phyloP scores from a whole-genome alignment of 768 basidiomycete species.

The Leccinum boreale region DNA sequence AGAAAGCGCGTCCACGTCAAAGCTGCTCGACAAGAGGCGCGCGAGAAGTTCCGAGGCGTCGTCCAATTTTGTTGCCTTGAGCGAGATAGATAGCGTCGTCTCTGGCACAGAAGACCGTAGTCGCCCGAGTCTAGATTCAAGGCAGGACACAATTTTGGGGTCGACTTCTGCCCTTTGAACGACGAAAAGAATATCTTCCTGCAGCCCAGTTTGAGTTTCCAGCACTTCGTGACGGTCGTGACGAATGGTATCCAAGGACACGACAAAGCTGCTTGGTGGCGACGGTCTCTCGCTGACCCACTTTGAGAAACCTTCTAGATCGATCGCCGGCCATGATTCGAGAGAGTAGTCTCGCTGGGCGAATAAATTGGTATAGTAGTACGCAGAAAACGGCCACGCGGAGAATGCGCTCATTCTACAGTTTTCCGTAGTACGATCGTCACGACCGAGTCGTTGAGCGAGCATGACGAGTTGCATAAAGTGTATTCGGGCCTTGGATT shows the following conservation, averaged over 20 bases:
- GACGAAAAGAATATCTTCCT: not conserved
- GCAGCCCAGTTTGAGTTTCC: not conserved
- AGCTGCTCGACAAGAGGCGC: slow-evolving; percentile 13
- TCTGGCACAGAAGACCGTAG: slow-evolving; percentile 7
- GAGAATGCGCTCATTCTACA: slow-evolving; percentile 52
- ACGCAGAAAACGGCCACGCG: slow-evolving; percentile 44
- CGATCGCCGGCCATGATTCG: slow-evolving; percentile 23
- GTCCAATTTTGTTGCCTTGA: not conserved
- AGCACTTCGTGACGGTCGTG: slow-evolving; percentile 2
- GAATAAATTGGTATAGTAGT: slow-evolving; percentile 41
- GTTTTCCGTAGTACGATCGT: slow-evolving; percentile 58
- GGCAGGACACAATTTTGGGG: slow-evolving; percentile 18
- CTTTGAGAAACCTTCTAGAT: slow-evolving; percentile 37
- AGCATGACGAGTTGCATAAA: slow-evolving; percentile 41
- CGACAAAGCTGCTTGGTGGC: slow-evolving; percentile 34
- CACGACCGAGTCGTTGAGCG: slow-evolving; percentile 46
- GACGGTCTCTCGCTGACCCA: slow-evolving; percentile 33
- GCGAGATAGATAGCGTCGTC: slow-evolving; percentile 6
- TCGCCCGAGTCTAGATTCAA: slow-evolving; percentile 16
- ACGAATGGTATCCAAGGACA: slow-evolving; percentile 34
- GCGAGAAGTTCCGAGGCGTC: slow-evolving; percentile 16
- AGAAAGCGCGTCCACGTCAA: not conserved
- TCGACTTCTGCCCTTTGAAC: slow-evolving; percentile 6
- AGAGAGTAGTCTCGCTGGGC: not conserved
- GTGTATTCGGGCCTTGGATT: slow-evolving; percentile 56